These are phyloP conservation scores for Didymella pinodella DNA, from an alignment of 2,329 filamentous ascomycete species.

Conservation along the genomic window DNA sequence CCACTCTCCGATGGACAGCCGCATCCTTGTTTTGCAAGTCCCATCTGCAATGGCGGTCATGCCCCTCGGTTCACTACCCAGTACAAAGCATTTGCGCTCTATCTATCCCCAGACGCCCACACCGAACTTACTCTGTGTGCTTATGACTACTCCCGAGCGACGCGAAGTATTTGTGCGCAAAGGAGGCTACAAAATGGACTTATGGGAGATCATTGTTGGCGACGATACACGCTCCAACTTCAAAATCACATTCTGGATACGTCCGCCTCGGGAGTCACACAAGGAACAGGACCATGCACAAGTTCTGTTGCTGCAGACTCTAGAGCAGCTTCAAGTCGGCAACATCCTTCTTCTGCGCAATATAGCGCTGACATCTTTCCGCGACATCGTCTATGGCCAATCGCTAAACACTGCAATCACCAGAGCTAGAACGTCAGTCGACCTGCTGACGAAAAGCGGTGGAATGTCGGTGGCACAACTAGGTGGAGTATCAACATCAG, in stretches of 20 bases:
- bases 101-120: conserved; percentile 83
- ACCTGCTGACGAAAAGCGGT: conserved; percentile 68
- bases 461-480: conserved; percentile 59
- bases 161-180: conserved; percentile 73
- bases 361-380: conserved; percentile 79
- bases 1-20: conserved; percentile 28
- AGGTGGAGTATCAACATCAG: conserved; percentile 54
- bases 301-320: conserved; percentile 51
- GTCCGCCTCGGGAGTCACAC: conserved; percentile 40
- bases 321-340: conserved; percentile 65
- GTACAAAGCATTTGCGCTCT: conserved; percentile 67
- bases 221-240: conserved; percentile 87
- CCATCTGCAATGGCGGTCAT: conserved; percentile 57
- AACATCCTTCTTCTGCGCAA: conserved; percentile 84
- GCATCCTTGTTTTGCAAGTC: conserved; percentile 23
- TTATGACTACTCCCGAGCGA: conserved; percentile 75
- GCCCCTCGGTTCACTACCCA: conserved; percentile 74
- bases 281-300: conserved; percentile 31
- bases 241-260: conserved; percentile 83
- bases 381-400: conserved; percentile 81
- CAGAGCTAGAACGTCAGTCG: conserved; percentile 69
- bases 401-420: conserved; percentile 77
- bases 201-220: conserved; percentile 63
- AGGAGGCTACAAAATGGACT: conserved; percentile 60
- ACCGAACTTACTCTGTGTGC: conserved; percentile 79